Base-by-base conservation (phyloP, 768 basidiomycete genomes). In the Trametes sanguinea region DNA sequence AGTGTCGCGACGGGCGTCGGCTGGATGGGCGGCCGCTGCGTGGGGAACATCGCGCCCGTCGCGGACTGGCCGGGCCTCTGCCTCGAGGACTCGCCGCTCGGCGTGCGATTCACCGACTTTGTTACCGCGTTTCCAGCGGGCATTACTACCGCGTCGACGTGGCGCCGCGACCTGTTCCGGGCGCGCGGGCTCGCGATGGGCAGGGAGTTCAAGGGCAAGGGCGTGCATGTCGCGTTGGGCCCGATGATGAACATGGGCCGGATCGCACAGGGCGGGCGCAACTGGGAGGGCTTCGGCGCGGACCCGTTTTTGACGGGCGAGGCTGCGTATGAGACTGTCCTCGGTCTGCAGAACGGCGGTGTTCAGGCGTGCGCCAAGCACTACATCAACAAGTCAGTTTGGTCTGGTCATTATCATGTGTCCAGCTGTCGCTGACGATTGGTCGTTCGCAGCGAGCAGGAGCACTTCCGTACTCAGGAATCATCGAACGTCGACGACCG, bases 261-360 rank as follows among this genome's bases (percentile, higher is more conserved):
- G 16, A 75, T 88, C 17, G 86, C 90, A 2, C 79, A 84, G 65
- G 92, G 89, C 6, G 95, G 95, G 16, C 80, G 95, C 32, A 94
- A 95, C 74, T 96, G 93, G 92, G 95, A 96, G 79, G 93, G 92
- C 17, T 95, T 94, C 60, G 94, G 94, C 33, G 92, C 83, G 9
- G 95, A 97, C 72, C 95, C 95, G 0, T 96, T 85, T 76, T 77
- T 96, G 14, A 68, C 83, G n/a, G 93, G 95, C 11, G 92, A 92
- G 69, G 78, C 80, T 1, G 83, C 87, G 4, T 89, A 86, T 59
- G 90, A 94, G 73, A 95, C 93, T 0, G 84, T 95, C 56, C 76
- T 90, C 16, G 94, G 94, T 7, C 74, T 95, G 76, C 94, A 97
- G 70, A 68, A 76, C 27, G 81, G 76, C 9, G 94, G 94, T 42